Evolutionary conservation across 1,284 basidiomycete genomes (phyloP).

Genomic region (Sanguinoderma infundibulare): DNA sequence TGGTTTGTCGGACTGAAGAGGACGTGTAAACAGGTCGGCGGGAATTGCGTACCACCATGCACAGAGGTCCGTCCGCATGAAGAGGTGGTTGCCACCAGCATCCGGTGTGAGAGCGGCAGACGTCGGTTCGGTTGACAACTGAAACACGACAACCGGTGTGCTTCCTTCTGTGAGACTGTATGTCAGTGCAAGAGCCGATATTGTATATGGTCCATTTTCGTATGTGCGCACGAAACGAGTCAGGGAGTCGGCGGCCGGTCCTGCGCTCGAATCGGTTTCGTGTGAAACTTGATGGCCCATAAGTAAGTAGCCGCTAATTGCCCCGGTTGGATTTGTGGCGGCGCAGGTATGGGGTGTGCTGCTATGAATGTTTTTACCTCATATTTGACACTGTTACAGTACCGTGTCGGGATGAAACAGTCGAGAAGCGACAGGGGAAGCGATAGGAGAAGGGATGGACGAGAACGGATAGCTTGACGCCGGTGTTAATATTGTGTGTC

Average conservation of each 20-base stretch:
- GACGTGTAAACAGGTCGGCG: neutral
- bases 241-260: slow-evolving; percentile 2
- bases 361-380: no score
- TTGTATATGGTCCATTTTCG: slow-evolving; percentile 1
- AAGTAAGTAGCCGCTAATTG: neutral
- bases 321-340: no score
- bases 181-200: neutral
- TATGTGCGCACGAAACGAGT: slow-evolving; percentile 23
- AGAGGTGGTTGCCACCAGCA: slow-evolving; percentile 3
- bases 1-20: neutral
- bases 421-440: neutral
- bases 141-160: slow-evolving; percentile 20
- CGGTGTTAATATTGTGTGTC: neutral
- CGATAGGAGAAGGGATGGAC: neutral
- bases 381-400: no score
- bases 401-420: no score
- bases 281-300: no score
- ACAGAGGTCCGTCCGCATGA: neutral
- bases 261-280: slow-evolving; percentile 2
- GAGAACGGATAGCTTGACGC: slow-evolving; percentile 1
- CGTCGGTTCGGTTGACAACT: slow-evolving; percentile 11
- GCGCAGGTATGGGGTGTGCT: no score
- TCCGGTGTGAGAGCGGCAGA: neutral
- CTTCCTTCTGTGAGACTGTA: neutral
- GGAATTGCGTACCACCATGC: neutral